Evolutionary conservation across 371 early-diverging fungal species (phyloP).

Genomic region (Mucor racemosus): DNA sequence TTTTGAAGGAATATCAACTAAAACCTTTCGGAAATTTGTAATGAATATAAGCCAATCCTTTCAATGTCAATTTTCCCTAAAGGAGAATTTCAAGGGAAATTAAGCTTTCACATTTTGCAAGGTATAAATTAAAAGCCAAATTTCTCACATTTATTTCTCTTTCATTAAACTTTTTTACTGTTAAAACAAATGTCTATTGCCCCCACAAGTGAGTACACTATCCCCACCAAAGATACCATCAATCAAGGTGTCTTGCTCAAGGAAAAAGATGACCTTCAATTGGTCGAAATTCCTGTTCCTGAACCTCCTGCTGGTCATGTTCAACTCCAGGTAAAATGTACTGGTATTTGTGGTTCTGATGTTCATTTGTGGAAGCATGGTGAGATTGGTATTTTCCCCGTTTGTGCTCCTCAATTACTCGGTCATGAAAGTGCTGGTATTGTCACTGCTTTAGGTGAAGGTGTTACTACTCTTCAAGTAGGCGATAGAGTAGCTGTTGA

Average conservation of each 20-base stretch:
- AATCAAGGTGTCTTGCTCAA: conserved; percentile 43
- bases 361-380: conserved; percentile 51
- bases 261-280: conserved; percentile 42
- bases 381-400: conserved; percentile 53
- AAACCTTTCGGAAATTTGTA: background rate
- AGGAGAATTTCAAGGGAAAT: background rate
- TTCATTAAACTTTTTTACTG: background rate
- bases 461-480: conserved; percentile 42
- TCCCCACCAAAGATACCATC: conserved; percentile 29
- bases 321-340: conserved; percentile 46
- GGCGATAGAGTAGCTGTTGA: conserved; percentile 58
- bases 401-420: conserved; percentile 37
- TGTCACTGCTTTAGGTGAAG: conserved; percentile 40
- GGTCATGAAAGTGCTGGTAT: conserved; percentile 46
- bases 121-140: background rate
- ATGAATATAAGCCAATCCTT: background rate
- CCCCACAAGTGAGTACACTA: conserved; percentile 19
- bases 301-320: conserved; percentile 38
- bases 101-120: background rate
- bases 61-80: background rate
- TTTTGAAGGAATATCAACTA: background rate
- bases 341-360: conserved; percentile 52
- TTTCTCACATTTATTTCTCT: conserved; percentile 6
- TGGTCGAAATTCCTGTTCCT: conserved; percentile 47
- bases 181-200: conserved; percentile 23